Conservation (phyloP, 1,139 yeast genomes). For the Blastobotrys elegans region DNA sequence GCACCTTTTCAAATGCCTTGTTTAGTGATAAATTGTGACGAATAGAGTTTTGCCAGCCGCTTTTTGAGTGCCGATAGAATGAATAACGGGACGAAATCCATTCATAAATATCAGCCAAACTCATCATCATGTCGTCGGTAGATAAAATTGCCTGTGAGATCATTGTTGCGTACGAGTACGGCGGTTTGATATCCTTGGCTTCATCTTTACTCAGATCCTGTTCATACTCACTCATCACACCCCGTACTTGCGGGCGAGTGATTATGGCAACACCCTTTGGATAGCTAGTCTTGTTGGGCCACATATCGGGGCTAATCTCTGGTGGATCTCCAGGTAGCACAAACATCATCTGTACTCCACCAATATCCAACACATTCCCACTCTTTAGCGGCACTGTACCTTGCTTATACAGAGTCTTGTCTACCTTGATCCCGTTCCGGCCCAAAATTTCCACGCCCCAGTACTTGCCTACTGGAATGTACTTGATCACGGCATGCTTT, state of each 20-base stretch:
- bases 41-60: slow-evolving; percentile 94
- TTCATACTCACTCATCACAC: slow-evolving; percentile 28
- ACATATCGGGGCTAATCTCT: slow-evolving; percentile 21
- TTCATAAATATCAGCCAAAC: slow-evolving; percentile 83
- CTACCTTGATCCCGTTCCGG: slow-evolving; percentile 89
- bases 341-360: slow-evolving; percentile 99
- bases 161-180: slow-evolving; percentile 96
- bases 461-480: slow-evolving; percentile 64
- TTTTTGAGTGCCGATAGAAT: slow-evolving; percentile 82
- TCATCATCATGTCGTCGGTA: slow-evolving; percentile 80
- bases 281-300: slow-evolving; percentile 22
- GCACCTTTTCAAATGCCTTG: slow-evolving; percentile 91
- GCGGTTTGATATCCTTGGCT: slow-evolving; percentile 90
- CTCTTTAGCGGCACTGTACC: slow-evolving; percentile 52
- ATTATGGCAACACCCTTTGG: slow-evolving; percentile 40
- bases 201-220: slow-evolving; percentile 85
- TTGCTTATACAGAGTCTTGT: slow-evolving; percentile 50
- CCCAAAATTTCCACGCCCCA: slow-evolving; percentile 88
- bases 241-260: slow-evolving; percentile 36
- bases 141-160: slow-evolving; percentile 94
- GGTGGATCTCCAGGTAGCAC: slow-evolving; percentile 92
- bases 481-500: slow-evolving; percentile 78
- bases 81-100: slow-evolving; percentile 89
- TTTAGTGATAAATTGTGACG: slow-evolving; percentile 77
- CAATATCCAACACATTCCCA: slow-evolving; percentile 87